Evolutionary conservation across 768 basidiomycete genomes (phyloP).

Genomic region (Mycena crocata): DNA sequence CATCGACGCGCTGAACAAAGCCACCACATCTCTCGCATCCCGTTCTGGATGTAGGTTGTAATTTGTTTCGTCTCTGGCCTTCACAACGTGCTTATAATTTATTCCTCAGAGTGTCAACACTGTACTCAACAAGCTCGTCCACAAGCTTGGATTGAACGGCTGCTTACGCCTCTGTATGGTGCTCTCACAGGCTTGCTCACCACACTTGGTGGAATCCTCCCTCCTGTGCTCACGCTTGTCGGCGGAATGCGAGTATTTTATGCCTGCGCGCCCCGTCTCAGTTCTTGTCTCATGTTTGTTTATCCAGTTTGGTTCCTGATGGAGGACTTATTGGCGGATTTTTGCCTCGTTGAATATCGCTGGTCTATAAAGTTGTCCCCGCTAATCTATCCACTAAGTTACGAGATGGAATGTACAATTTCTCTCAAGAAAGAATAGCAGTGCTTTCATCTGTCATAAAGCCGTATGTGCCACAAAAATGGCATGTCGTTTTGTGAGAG

Average conservation of each 20-base stretch:
- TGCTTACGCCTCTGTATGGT: constrained; percentile 7
- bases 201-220: neutral
- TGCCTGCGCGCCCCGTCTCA: accelerated
- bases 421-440: too few species aligned
- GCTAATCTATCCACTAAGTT: too few species aligned
- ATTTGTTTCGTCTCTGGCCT: neutral
- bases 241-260: constrained; percentile 4
- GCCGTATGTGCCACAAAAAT: too few species aligned
- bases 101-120: neutral
- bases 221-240: constrained; percentile 7
- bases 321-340: constrained; percentile 6
- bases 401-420: too few species aligned
- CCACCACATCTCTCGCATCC: constrained; percentile 4
- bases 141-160: constrained; percentile 15
- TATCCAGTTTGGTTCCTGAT: constrained; percentile 12
- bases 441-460: too few species aligned
- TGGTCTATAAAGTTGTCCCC: too few species aligned
- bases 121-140: constrained; percentile 24
- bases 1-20: constrained; percentile 11
- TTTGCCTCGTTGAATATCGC: neutral
- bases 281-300: neutral
- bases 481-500: too few species aligned
- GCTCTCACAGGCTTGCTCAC: constrained; percentile 12
- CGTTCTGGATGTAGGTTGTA: neutral
- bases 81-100: neutral